Conservation (phyloP, 1,284 basidiomycete species). For the Fistulina hepatica region DNA sequence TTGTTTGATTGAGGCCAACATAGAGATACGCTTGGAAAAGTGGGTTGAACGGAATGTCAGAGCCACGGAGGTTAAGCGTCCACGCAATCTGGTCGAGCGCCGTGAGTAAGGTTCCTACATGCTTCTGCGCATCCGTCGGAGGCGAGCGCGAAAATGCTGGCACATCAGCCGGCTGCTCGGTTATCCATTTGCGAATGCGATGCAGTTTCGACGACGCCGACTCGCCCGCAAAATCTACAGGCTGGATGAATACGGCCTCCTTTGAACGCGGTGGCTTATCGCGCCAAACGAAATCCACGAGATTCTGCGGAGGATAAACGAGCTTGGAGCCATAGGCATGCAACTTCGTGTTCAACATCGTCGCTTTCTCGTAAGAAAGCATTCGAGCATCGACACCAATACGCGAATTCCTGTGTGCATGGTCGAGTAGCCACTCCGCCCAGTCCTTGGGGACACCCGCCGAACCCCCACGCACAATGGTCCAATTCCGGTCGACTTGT, state of each 20-base stretch:
- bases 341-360: conserved; percentile 47
- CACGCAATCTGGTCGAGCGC: conserved; percentile 61
- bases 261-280: conserved; percentile 59
- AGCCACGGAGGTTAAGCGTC: conserved; percentile 74
- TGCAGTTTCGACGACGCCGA: conserved; percentile 43
- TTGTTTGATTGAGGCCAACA: conserved; percentile 46
- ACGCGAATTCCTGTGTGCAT: conserved; percentile 36
- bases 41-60: conserved; percentile 81
- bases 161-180: conserved; percentile 43
- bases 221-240: conserved; percentile 66
- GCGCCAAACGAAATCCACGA: conserved; percentile 80
- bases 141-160: conserved; percentile 49
- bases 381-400: conserved; percentile 88
- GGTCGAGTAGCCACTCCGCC: conserved; percentile 64
- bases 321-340: conserved; percentile 44
- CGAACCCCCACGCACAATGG: conserved; percentile 56
- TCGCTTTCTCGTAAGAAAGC: conserved; percentile 66
- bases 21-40: conserved; percentile 81
- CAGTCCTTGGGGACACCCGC: conserved; percentile 55
- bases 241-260: conserved; percentile 66
- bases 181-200: conserved; percentile 54
- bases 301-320: conserved; percentile 65
- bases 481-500: conserved; percentile 74
- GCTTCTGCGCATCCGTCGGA: conserved; percentile 50
- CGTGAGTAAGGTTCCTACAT: conserved; percentile 56